A percentile compares a stretch with the other conserved stretches of the same genome.
phyloP scores from a whole-genome alignment of 2,329 filamentous ascomycete species.

The Diaporthe helianthi region DNA sequence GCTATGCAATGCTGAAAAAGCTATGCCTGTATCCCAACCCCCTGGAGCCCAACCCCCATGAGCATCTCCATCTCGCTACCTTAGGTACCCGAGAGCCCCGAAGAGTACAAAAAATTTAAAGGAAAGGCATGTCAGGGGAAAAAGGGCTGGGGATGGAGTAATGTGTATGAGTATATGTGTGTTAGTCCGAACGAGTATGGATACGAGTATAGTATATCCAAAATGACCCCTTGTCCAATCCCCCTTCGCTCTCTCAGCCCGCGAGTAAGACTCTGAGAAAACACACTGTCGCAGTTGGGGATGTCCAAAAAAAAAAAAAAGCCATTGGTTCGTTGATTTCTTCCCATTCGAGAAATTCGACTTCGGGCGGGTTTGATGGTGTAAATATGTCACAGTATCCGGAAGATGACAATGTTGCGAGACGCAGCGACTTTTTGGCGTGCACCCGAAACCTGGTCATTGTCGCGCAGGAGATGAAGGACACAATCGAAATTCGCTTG shows the following conservation, averaged over 20 bases:
- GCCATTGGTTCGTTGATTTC: background rate
- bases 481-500: background rate
- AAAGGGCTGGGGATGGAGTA: background rate
- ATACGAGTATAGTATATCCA: constrained; percentile 16
- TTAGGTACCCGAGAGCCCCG: background rate
- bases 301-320: background rate
- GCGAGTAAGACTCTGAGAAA: background rate
- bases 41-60: background rate
- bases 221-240: background rate
- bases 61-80: background rate
- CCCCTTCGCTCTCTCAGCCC: background rate
- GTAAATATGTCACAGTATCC: background rate
- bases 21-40: background rate
- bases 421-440: background rate
- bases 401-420: background rate
- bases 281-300: background rate
- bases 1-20: constrained; percentile 22
- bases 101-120: background rate
- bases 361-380: background rate
- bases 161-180: constrained; percentile 6
- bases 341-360: background rate
- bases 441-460: too few species aligned
- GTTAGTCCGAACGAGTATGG: background rate
- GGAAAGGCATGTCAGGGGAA: background rate
- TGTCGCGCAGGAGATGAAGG: background rate